Evolutionary conservation across 805 yeast species (phyloP).

Genomic region (Candida broadrunensis): DNA sequence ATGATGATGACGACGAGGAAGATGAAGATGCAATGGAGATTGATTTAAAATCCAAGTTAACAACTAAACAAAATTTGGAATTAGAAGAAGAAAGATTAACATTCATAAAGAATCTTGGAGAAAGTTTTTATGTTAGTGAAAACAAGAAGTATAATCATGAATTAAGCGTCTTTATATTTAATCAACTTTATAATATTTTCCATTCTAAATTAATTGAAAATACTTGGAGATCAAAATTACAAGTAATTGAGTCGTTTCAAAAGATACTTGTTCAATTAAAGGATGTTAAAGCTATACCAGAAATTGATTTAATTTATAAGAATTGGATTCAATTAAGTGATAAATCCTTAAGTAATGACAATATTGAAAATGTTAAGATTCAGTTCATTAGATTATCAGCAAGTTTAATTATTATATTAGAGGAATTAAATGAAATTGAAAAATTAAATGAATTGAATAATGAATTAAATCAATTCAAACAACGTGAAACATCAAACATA

Average conservation of each 20-base stretch:
- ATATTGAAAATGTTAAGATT: slow-evolving; percentile 59
- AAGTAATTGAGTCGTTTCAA: slow-evolving; percentile 40
- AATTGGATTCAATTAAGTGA: slow-evolving; percentile 20
- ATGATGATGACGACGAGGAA: slow-evolving; percentile 32
- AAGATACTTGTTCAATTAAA: slow-evolving; percentile 10
- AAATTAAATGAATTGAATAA: slow-evolving; percentile 10
- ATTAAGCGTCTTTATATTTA: slow-evolving; percentile 26
- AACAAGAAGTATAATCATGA: slow-evolving; percentile 9
- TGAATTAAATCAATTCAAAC: slow-evolving; percentile 12
- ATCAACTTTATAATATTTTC: slow-evolving; percentile 18
- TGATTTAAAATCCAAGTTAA: slow-evolving; percentile 17
- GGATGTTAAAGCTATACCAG: slow-evolving; percentile 6
- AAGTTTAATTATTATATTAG: slow-evolving; percentile 14
- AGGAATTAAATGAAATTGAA: slow-evolving; percentile 9
- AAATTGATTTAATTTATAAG: slow-evolving; percentile 14
- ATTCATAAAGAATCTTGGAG: slow-evolving; percentile 34
- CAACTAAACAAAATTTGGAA: slow-evolving; percentile 40
- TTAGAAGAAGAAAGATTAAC: slow-evolving; percentile 47
- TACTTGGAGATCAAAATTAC: slow-evolving; percentile 63
- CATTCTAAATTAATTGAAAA: slow-evolving; percentile 25
- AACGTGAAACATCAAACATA: slow-evolving; percentile 46
- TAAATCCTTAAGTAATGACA: slow-evolving; percentile 33
- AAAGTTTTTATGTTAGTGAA: slow-evolving; percentile 16
- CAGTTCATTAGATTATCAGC: slow-evolving; percentile 38
- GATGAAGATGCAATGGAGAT: slow-evolving; percentile 17